These are phyloP conservation scores for Rhizophagus prolifer DNA, from an alignment of 192 early-diverging fungal genomes.

Conservation along the genomic window DNA sequence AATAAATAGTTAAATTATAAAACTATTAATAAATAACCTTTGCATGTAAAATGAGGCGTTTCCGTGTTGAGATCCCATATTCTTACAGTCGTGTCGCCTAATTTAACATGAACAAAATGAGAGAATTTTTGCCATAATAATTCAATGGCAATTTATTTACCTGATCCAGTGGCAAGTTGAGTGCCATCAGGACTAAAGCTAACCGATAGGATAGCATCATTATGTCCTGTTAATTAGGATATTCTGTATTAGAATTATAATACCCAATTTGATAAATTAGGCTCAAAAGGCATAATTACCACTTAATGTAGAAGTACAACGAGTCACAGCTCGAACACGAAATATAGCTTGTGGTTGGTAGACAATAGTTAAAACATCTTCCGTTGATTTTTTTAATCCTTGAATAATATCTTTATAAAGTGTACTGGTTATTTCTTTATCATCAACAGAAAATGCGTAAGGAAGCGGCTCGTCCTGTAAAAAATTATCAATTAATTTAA, in stretches of 20 bases:
- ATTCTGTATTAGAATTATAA: no score
- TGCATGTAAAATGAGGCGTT: slow-evolving; percentile 84
- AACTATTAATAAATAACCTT: slow-evolving; percentile 35
- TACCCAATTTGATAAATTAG: not conserved
- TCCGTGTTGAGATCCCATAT: slow-evolving; percentile 98
- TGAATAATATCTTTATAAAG: slow-evolving; percentile 81
- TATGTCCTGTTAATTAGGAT: slow-evolving; percentile 61
- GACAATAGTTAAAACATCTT: slow-evolving; percentile 86
- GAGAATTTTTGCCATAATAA: not conserved
- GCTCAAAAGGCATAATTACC: slow-evolving; percentile 40
- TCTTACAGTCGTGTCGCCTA: slow-evolving; percentile 88
- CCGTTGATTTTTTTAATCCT: slow-evolving; percentile 74
- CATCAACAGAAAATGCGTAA: slow-evolving; percentile 91
- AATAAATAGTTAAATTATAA: no score
- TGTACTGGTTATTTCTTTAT: slow-evolving; percentile 74
- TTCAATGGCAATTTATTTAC: slow-evolving; percentile 20
- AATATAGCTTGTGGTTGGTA: slow-evolving; percentile 97
- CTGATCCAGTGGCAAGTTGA: slow-evolving; percentile 92
- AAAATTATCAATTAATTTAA: not conserved
- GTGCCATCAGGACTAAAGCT: slow-evolving; percentile 89
- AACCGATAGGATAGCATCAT: slow-evolving; percentile 89
- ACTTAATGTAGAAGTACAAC: slow-evolving; percentile 86
- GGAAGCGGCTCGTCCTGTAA: slow-evolving; percentile 85
- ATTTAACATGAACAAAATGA: not conserved
- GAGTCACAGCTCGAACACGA: slow-evolving; percentile 86